Base-by-base conservation (phyloP, 805 yeast genomes). In the Yarrowia osloensis region DNA sequence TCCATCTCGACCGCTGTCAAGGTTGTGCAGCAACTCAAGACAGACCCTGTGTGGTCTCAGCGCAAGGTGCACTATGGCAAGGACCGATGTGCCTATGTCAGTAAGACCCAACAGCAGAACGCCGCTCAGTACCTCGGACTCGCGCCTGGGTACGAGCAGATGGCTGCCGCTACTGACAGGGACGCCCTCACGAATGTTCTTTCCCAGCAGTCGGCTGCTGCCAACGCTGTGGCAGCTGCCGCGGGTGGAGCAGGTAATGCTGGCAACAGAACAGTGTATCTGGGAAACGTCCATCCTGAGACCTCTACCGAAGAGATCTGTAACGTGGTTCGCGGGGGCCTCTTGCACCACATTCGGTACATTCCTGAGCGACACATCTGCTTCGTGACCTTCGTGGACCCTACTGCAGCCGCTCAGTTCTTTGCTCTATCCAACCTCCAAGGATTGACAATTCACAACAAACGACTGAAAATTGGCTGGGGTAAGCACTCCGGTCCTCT, bases 321-420 rank as follows among this genome's bases (percentile, higher is more conserved):
- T 81, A 95, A 95, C 74, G 97, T 91, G 65, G 96, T 94, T 24
- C 85, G 98, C 70, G 98, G 98, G 65, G 99, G 99, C 1, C 83
- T 93, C 54, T 82, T 94, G 70, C 97, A 94, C 74, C 86, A 87
- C 70, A 87, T 94, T 67, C 84, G 96, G 71, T 85, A 89, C 68
- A 82, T 94, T 66, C 84, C 87, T 65, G 98, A 91, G 74, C 85
- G 94, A 70, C 97, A 90, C 74, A 94, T 92, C 68, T 92, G 98
- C 74, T 95, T 95, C 76, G 90, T 95, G 65, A 94, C 98, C 15
- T 94, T 95, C 76, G 88, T 94, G 70, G 98, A 95, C 75, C 97
- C 98, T 29, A 89, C 94, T 65, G 97, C 98, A 2, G 98, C 98
- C 0, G 97, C 97, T 1, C 98, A 94, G 78, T 94, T 94, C 76